These are phyloP conservation scores for Incumbomyces delicatus DNA, from an alignment of 2,329 filamentous ascomycete genomes.

Conservation along the genomic window DNA sequence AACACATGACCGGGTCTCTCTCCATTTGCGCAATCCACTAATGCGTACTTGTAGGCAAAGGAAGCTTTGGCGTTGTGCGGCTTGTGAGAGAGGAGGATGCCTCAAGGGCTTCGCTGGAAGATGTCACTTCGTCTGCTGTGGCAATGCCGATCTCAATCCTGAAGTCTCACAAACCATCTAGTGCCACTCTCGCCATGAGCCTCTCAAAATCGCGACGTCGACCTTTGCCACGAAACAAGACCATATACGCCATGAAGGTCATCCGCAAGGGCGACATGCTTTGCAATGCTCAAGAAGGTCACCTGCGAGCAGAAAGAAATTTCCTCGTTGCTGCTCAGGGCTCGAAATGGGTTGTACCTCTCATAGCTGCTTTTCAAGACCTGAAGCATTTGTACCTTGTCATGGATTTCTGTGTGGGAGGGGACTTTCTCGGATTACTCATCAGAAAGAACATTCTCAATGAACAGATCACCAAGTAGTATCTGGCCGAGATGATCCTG, in stretches of 20 bases:
- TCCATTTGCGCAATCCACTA: neutral
- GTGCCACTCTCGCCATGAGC: neutral
- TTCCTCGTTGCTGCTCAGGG: slow-evolving; percentile 81
- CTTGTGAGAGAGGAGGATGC: slow-evolving; percentile 60
- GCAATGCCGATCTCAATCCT: neutral
- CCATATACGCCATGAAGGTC: slow-evolving; percentile 92
- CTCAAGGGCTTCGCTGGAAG: slow-evolving; percentile 10
- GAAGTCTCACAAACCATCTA: slow-evolving; percentile 1
- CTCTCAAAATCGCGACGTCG: neutral
- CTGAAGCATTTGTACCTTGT: slow-evolving; percentile 75
- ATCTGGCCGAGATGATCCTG: slow-evolving; percentile 90
- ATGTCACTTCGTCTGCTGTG: slow-evolving; percentile 14
- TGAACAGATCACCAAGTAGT: slow-evolving; percentile 72
- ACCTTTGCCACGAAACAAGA: slow-evolving; percentile 30
- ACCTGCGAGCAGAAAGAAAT: slow-evolving; percentile 81
- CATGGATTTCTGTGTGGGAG: slow-evolving; percentile 97
- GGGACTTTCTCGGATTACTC: slow-evolving; percentile 80
- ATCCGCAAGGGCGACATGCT: slow-evolving; percentile 93
- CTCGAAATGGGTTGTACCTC: slow-evolving; percentile 81
- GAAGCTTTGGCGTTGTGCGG: slow-evolving; percentile 86
- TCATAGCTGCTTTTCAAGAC: slow-evolving; percentile 86
- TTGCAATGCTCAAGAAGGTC: slow-evolving; percentile 80
- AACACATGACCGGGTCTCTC: neutral
- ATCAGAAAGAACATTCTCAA: slow-evolving; percentile 75
- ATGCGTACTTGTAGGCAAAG: slow-evolving; percentile 47